Base-by-base conservation (phyloP, 768 basidiomycete genomes). In the Suillus luteus region DNA sequence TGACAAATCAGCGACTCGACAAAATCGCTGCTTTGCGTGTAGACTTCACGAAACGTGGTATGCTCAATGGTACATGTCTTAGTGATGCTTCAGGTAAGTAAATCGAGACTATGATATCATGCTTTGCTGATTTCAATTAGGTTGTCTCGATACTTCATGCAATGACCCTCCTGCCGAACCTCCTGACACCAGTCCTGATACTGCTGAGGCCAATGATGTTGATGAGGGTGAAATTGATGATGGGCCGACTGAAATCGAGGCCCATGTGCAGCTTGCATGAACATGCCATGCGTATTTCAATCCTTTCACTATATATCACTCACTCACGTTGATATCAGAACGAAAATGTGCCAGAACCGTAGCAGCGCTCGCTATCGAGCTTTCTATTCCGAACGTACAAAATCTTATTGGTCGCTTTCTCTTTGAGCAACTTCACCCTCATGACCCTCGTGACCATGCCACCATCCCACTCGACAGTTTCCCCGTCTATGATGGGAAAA, bases 201-300 rank as follows among this genome's bases (percentile, higher is more conserved):
- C 38, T 40, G 38, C 72, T 2, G 68, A 70, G 5, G 49, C 63
- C 17, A 63, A 64, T 2, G 70, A 38, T 10, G 11, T 73, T 19
- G 43, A 44, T 1, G 43, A 44, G 8, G 43, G 43, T 19, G 8
- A 44, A 19, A 44, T 44, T 44, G 43, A 44, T 35, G 37, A 40
- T 59, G 58, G 22, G 58, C 58, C 6, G 35, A 24, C 37, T 19
- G 31, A 27, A 19, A 41, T 38, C 4, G n/a, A n/a, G 38, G 22
- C 40, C 11, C 38, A 60, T 37, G 43, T 44, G 44, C 44, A 44
- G 44, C 44, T 44, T 38, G 58, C 35, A 12, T 14, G 2, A n/a
- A 59, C 33, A 59, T 22, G 14, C 22, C 22, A 3, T 59, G 43
- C 5, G n/a, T 40, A 5, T 3, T 40, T 41, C 27, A 19, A 22